Evolutionary conservation across 495 filamentous ascomycete genomes (phyloP).

Genomic region (Aspergillus leporis): DNA sequence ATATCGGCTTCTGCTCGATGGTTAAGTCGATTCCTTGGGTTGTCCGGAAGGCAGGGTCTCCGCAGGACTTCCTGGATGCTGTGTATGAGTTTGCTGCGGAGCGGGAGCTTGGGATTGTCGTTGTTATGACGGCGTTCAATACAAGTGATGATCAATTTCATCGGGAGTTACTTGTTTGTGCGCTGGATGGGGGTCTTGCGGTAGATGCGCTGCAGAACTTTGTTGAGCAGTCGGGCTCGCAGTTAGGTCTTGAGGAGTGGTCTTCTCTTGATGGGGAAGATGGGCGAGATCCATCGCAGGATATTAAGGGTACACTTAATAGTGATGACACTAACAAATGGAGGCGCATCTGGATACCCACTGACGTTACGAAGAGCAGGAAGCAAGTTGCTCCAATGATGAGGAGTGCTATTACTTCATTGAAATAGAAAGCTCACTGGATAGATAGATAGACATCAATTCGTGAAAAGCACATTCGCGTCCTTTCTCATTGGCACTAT

Average conservation of each 20-base stretch:
- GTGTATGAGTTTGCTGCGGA: slow-evolving; percentile 56
- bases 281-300: slow-evolving; percentile 21
- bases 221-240: slow-evolving; percentile 39
- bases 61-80: slow-evolving; percentile 46
- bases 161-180: slow-evolving; percentile 76
- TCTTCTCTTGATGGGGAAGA: slow-evolving; percentile 38
- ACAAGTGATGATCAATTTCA: slow-evolving; percentile 50
- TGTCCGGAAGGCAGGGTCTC: slow-evolving; percentile 50
- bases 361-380: slow-evolving; percentile 65
- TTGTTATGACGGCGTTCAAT: slow-evolving; percentile 74
- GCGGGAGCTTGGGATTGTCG: slow-evolving; percentile 62
- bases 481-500: neutral
- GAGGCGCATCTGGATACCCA: slow-evolving; percentile 66
- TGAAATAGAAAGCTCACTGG: slow-evolving; percentile 7
- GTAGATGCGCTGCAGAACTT: slow-evolving; percentile 56
- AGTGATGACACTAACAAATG: slow-evolving; percentile 20
- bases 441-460: neutral
- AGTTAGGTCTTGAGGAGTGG: slow-evolving; percentile 61
- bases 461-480: neutral
- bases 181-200: slow-evolving; percentile 39
- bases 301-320: slow-evolving; percentile 36
- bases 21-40: slow-evolving; percentile 68
- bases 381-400: slow-evolving; percentile 90
- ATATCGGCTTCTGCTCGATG: slow-evolving; percentile 73
- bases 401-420: slow-evolving; percentile 59